Percentiles rank a stretch among this genome's conserved stretches.
Evolutionary conservation across 2,329 filamentous ascomycete species (phyloP).

Genomic region (Zymoseptoria brevis): DNA sequence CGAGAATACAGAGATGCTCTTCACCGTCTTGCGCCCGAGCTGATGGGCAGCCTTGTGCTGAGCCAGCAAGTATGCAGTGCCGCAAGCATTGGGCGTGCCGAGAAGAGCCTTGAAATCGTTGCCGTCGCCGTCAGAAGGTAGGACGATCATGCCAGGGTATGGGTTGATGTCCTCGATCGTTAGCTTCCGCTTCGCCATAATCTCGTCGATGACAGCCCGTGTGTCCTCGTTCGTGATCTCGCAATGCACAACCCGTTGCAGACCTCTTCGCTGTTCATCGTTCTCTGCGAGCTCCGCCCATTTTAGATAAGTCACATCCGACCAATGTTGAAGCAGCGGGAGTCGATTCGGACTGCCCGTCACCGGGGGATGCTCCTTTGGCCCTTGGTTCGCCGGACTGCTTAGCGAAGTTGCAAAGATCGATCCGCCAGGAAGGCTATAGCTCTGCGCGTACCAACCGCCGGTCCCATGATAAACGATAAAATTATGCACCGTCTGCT

Average conservation of each 20-base stretch:
- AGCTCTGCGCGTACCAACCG: not conserved
- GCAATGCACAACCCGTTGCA: slow-evolving; percentile 1
- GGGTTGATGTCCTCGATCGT: not conserved
- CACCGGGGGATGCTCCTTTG: not conserved
- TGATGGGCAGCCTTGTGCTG: slow-evolving; percentile 8
- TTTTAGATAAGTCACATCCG: slow-evolving; percentile 11
- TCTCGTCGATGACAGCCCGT: slow-evolving; percentile 1
- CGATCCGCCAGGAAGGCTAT: not conserved
- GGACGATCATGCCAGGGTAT: not conserved
- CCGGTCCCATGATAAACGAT: not conserved
- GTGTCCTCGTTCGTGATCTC: slow-evolving; percentile 1
- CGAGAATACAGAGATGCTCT: slow-evolving; percentile 1
- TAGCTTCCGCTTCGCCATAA: not conserved
- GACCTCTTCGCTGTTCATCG: slow-evolving; percentile 1
- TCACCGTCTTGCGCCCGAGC: slow-evolving; percentile 6
- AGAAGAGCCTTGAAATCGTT: slow-evolving; percentile 8
- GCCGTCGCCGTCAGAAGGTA: not conserved
- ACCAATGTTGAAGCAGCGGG: slow-evolving; percentile 4
- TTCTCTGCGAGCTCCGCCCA: slow-evolving; percentile 5
- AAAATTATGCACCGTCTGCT: too few species aligned
- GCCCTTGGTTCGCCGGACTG: not conserved
- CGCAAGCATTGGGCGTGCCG: slow-evolving; percentile 6
- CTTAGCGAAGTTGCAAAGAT: not conserved
- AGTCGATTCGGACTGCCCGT: too few species aligned
- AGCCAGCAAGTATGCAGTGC: slow-evolving; percentile 6